phyloP scores from a whole-genome alignment of 2,329 filamentous ascomycete species.

The Trichoderma hamatum region DNA sequence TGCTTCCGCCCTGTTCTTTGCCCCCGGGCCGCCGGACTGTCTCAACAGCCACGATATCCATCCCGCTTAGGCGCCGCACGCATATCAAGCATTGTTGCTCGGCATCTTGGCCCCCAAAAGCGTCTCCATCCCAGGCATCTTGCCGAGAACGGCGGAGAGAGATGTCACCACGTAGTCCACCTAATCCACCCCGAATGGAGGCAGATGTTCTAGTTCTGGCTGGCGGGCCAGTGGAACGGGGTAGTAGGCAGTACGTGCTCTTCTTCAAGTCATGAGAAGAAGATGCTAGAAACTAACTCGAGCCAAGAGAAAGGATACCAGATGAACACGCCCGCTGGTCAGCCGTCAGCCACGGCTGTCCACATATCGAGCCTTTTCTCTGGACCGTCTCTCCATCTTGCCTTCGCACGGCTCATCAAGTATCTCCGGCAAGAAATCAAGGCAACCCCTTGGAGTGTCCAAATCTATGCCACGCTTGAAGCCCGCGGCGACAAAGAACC shows the following conservation, averaged over 20 bases:
- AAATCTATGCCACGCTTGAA: conserved; percentile 14
- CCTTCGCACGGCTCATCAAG: background rate
- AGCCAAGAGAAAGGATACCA: background rate
- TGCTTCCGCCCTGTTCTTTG: background rate
- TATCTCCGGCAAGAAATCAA: background rate
- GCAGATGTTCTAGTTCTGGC: background rate
- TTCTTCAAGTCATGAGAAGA: conserved; percentile 4
- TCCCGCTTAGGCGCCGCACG: background rate
- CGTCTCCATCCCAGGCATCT: background rate
- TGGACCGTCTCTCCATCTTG: background rate
- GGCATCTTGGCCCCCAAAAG: background rate
- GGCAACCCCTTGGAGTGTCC: background rate
- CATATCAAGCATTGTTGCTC: background rate
- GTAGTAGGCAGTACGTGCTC: conserved; percentile 20
- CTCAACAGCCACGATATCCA: background rate
- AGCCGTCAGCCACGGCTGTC: conserved; percentile 5
- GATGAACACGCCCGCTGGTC: conserved; percentile 10
- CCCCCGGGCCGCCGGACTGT: conserved; percentile 4
- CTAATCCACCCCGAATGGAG: conserved; percentile 5
- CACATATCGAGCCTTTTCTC: background rate
- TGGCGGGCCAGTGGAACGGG: conserved; percentile 16
- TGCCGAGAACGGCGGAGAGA: conserved; percentile 4
- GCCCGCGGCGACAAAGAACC: conserved; percentile 19
- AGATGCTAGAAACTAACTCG: conserved; percentile 15
- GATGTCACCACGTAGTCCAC: conserved; percentile 8